phyloP scores from a whole-genome alignment of 306 rosid species.

The Quercus parvula region DNA sequence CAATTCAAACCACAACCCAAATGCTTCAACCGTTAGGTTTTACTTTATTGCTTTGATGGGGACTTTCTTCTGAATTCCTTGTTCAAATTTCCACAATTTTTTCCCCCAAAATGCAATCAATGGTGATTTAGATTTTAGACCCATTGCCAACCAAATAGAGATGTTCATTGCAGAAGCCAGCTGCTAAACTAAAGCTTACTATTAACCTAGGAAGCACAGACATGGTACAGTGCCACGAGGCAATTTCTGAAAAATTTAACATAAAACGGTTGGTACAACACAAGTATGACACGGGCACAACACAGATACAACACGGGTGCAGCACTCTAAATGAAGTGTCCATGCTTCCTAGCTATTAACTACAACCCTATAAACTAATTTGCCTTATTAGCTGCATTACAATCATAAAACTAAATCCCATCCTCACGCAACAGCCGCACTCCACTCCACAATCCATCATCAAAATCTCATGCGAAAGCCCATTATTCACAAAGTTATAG shows the following conservation, averaged over 20 bases:
- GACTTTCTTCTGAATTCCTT: background rate
- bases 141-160: background rate
- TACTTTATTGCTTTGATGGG: background rate
- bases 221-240: too few relatives aligned
- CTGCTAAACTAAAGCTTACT: background rate
- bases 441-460: background rate
- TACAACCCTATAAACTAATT: background rate
- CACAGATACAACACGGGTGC: too few relatives aligned
- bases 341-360: background rate
- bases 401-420: background rate
- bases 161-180: background rate
- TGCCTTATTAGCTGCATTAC: background rate
- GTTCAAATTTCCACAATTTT: background rate
- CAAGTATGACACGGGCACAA: too few relatives aligned
- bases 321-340: too few relatives aligned
- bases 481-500: background rate
- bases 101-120: background rate
- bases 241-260: too few relatives aligned
- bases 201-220: background rate
- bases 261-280: too few relatives aligned
- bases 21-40: background rate
- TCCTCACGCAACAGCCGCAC: background rate
- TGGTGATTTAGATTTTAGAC: background rate
- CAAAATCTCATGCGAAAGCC: background rate
- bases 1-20: background rate